Evolutionary conservation across 176 grass and related monocot species (phyloP).

Genomic region (Aegilops sharonensis): DNA sequence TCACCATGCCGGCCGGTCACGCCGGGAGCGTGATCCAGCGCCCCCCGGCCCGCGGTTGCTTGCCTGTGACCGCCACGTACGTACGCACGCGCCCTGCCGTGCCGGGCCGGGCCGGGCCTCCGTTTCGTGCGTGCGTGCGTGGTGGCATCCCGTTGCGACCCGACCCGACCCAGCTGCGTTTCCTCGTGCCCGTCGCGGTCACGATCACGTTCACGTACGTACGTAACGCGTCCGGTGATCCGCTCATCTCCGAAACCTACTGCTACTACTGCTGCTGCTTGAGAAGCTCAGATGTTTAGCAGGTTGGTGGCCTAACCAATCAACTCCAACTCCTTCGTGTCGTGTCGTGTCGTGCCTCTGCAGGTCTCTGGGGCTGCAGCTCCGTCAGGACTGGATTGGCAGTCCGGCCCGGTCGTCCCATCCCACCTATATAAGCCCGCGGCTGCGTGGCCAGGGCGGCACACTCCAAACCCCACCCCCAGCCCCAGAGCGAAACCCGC

Average conservation of each 20-base stretch:
- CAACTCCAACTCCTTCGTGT: neutral
- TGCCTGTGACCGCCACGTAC: too few relatives aligned
- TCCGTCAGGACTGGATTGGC: neutral
- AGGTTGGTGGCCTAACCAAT: neutral
- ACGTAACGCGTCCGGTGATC: neutral
- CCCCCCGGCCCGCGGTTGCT: too few relatives aligned
- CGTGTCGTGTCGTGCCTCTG: neutral
- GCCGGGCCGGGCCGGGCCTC: too few relatives aligned
- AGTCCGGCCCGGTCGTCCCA: neutral
- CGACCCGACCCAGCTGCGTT: neutral
- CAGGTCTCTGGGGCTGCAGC: neutral
- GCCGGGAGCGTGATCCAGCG: neutral
- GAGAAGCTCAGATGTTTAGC: neutral
- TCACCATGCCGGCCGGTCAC: neutral
- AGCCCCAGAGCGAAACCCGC: neutral
- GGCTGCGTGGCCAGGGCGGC: neutral
- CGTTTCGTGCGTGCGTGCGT: neutral
- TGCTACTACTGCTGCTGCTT: neutral
- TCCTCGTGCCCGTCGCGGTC: neutral
- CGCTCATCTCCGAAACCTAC: neutral
- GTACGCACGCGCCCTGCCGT: too few relatives aligned
- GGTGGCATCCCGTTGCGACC: too few relatives aligned
- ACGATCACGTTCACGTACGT: neutral
- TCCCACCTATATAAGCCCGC: neutral
- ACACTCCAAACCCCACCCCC: neutral